A percentile compares a stretch with the other conserved stretches of the same genome.
Evolutionary conservation across 208 protist genomes (phyloP).

Genomic region (Trypanosoma vivax): DNA sequence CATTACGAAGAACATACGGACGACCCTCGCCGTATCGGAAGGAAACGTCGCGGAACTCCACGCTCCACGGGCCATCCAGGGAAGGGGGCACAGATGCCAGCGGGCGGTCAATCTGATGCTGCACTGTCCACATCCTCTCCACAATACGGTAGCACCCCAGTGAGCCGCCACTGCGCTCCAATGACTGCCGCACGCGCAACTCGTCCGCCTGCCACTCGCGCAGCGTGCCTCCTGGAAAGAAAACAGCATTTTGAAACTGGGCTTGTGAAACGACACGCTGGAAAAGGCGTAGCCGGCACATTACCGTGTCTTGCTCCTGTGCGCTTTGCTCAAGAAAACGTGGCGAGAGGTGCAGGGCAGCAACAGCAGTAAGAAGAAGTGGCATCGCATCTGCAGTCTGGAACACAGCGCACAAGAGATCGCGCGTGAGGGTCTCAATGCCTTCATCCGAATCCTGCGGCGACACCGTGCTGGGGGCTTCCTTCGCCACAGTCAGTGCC

Average conservation of each 20-base stretch:
- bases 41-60: constrained; percentile 57
- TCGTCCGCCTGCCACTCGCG: constrained; percentile 13
- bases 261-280: constrained; percentile 7
- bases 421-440: constrained; percentile 8
- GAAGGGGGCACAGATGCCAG: neutral
- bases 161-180: constrained; percentile 5
- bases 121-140: constrained; percentile 8
- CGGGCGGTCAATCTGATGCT: constrained; percentile 14
- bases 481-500: constrained; percentile 4
- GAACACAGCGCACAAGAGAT: constrained; percentile 16
- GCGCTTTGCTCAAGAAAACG: constrained; percentile 8
- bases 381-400: constrained; percentile 13
- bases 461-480: neutral
- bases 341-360: neutral
- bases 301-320: constrained; percentile 8
- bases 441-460: neutral
- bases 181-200: neutral
- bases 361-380: constrained; percentile 8
- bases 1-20: constrained; percentile 34
- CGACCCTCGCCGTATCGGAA: constrained; percentile 50
- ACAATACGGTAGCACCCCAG: constrained; percentile 18
- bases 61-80: constrained; percentile 29
- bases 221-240: constrained; percentile 14
- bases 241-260: neutral
- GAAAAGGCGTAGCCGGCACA: constrained; percentile 12